Evolutionary conservation across 148 eudicot species (phyloP).

Genomic region (Arctostaphylos glauca): DNA sequence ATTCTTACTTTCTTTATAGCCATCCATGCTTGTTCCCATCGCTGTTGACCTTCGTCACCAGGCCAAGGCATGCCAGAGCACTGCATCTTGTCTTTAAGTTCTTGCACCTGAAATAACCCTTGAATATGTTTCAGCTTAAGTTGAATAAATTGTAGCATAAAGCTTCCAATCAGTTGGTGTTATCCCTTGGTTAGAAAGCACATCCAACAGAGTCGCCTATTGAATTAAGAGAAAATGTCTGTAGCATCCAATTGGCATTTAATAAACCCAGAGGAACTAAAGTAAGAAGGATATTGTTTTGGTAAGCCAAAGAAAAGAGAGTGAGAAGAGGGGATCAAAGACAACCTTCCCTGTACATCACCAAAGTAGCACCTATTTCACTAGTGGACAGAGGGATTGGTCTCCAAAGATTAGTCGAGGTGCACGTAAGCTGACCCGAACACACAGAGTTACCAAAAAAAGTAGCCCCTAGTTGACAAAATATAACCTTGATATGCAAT

Average conservation of each 20-base stretch:
- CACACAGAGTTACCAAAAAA: too few species aligned
- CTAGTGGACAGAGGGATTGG: too few species aligned
- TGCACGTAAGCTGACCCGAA: too few species aligned
- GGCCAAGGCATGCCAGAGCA: constrained; percentile 99
- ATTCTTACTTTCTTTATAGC: constrained; percentile 80
- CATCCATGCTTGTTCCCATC: constrained; percentile 97
- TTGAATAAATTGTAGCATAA: not conserved
- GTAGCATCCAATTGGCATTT: not conserved
- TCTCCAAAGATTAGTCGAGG: too few species aligned
- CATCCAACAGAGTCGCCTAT: not conserved
- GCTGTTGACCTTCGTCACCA: constrained; percentile 83
- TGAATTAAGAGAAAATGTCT: not conserved
- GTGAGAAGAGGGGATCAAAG: not conserved
- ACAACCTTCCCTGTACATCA: too few species aligned
- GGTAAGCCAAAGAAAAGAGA: not conserved
- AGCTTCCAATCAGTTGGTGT: not conserved
- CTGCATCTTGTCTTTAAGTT: constrained; percentile 73
- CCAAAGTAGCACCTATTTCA: too few species aligned
- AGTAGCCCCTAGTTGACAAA: too few species aligned
- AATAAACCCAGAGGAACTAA: not conserved
- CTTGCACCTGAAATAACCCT: constrained; percentile 58
- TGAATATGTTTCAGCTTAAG: constrained; percentile 6
- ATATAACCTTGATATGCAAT: too few species aligned
- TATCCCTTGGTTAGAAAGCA: not conserved
- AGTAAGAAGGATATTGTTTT: not conserved